Evolutionary conservation across 352 stramenopile species (phyloP), one percentile per base, ranked within the genome.

Genomic region (Thalassiosira sp.): DNA sequence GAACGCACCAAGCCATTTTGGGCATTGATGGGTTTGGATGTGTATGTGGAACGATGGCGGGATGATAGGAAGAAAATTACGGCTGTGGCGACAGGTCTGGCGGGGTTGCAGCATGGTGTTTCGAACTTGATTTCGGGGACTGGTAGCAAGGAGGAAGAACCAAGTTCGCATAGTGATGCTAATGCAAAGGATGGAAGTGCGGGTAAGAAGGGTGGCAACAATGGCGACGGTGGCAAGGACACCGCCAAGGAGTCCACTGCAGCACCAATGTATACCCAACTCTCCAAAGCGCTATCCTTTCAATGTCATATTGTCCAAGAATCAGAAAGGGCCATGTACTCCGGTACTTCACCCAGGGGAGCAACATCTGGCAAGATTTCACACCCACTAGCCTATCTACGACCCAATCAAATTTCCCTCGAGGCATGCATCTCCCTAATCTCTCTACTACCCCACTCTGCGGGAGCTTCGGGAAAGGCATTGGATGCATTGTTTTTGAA

Each of bases 381-480:
- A 10, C 64, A 86, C 18, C 74, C 79, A 0, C 60, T 91, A 10
- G 54, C 65, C 5, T 91, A 86, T 70, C 56, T 94, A 16, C 71
- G 76, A 35, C 51, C 37, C 24, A 92, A 94, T 76, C 89, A 92
- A 57, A 81, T 90, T 46, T 83, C 67, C 7, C 86, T 80, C 27
- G 89, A 94, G 68, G 89, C 86, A 10, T 87, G 85, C 61, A 87
- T 93, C 66, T 89, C 91, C 46, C 60, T 94, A 8, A 91, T 92
- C 66, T 84, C 74, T 5, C 60, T 91, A 16, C 61, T 94, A 2
- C 89, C 89, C 11, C 87, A 93, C 52, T 90, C 84, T 7, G 88
- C 83, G 0, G 88, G 88, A 27, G 85, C 86, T 1, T 89, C 79
- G 18, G 86, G 87, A 42, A 88, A 90, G 54, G 60, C 64, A 8